phyloP scores from a whole-genome alignment of 179 eudicot genomes.

The Spergularia azorica region DNA sequence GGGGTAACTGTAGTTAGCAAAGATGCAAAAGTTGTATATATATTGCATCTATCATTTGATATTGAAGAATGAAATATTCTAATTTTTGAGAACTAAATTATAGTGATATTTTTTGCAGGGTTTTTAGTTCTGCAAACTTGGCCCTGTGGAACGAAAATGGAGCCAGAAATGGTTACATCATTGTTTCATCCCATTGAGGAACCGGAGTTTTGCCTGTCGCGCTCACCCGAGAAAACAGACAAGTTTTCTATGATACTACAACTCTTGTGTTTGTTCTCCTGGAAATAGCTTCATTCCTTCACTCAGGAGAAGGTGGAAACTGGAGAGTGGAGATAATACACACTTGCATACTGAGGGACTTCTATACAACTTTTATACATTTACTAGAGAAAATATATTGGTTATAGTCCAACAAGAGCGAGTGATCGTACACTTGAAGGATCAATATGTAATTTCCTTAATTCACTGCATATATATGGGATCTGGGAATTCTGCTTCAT shows the following conservation, averaged over 20 bases:
- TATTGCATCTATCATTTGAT: background rate
- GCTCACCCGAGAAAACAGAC: background rate
- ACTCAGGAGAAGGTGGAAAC: background rate
- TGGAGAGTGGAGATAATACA: background rate
- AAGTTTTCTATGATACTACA: conserved; percentile 16
- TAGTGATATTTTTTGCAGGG: background rate
- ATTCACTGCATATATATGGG: background rate
- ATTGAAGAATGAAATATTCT: background rate
- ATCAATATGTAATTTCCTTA: background rate
- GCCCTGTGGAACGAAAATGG: background rate
- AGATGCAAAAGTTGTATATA: background rate
- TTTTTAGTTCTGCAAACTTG: background rate
- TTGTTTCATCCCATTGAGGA: conserved; percentile 6
- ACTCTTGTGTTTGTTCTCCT: background rate
- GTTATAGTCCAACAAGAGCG: background rate
- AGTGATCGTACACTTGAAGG: background rate
- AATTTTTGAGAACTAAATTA: background rate
- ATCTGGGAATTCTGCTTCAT: background rate
- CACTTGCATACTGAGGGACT: conserved; percentile 2
- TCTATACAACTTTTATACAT: background rate
- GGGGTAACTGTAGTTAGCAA: background rate
- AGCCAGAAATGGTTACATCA: background rate
- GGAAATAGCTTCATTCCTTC: background rate
- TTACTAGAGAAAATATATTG: background rate
- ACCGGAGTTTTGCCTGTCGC: background rate